Percentiles rank a stretch among this genome's conserved stretches.
phyloP scores from a whole-genome alignment of 2,329 filamentous ascomycete genomes.

The Claviceps sp. region DNA sequence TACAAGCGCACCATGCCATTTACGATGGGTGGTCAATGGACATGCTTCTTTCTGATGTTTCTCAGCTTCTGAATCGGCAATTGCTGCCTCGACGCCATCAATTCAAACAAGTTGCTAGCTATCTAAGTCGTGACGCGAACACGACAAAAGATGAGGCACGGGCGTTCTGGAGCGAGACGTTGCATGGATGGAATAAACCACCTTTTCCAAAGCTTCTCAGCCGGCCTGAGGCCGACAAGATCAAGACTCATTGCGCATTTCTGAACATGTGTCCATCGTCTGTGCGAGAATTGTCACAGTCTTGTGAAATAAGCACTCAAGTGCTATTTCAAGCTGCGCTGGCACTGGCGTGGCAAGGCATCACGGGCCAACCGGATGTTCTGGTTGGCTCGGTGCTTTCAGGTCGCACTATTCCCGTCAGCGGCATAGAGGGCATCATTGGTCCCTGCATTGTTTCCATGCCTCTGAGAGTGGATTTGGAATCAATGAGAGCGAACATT shows the following conservation, averaged over 20 bases:
- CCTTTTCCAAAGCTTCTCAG: slow-evolving; percentile 38
- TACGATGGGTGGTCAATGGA: slow-evolving; percentile 95
- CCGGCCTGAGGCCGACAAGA: slow-evolving; percentile 8
- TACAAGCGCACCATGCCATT: slow-evolving; percentile 66
- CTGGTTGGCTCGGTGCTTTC: slow-evolving; percentile 71
- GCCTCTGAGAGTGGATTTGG: slow-evolving; percentile 53
- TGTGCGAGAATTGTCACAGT: slow-evolving; percentile 21
- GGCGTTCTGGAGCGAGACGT: slow-evolving; percentile 57
- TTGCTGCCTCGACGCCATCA: slow-evolving; percentile 31
- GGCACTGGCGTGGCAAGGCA: slow-evolving; percentile 48
- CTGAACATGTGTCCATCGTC: slow-evolving; percentile 9
- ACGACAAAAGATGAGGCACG: slow-evolving; percentile 27
- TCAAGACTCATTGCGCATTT: background rate
- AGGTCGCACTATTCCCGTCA: slow-evolving; percentile 60
- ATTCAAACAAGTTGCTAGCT: slow-evolving; percentile 46
- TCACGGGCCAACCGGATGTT: slow-evolving; percentile 53
- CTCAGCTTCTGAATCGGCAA: slow-evolving; percentile 26
- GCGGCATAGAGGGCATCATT: slow-evolving; percentile 56
- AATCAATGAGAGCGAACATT: slow-evolving; percentile 32
- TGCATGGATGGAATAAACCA: slow-evolving; percentile 41
- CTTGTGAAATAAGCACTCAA: slow-evolving; percentile 45
- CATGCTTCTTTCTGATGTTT: slow-evolving; percentile 55
- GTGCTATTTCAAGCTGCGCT: slow-evolving; percentile 64
- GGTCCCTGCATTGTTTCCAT: slow-evolving; percentile 71
- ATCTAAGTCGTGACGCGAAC: slow-evolving; percentile 22